phyloP scores from a whole-genome alignment of 495 filamentous ascomycete species.

The Peziza echinospora region DNA sequence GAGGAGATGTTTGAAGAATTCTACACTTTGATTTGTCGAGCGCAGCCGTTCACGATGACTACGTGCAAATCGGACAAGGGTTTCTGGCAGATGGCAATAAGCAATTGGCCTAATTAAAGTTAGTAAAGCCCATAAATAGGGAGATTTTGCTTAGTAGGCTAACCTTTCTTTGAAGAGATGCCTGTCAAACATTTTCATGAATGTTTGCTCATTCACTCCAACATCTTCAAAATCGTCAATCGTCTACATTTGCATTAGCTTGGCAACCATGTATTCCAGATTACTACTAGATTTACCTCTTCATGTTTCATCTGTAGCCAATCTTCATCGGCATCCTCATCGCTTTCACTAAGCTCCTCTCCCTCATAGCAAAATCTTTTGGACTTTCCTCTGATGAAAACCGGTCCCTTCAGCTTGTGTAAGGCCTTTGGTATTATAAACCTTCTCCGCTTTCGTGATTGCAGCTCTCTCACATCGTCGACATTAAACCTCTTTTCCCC shows the following conservation, averaged over 20 bases:
- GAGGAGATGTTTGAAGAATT: slow-evolving; percentile 18
- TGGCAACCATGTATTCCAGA: neutral
- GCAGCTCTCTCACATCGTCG: slow-evolving; percentile 8
- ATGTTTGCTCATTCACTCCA: slow-evolving; percentile 11
- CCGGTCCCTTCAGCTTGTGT: slow-evolving; percentile 8
- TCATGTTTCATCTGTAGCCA: slow-evolving; percentile 19
- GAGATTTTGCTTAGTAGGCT: neutral
- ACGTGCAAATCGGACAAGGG: slow-evolving; percentile 13
- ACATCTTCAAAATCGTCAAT: slow-evolving; percentile 19
- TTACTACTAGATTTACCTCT: slow-evolving; percentile 10
- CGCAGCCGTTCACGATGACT: slow-evolving; percentile 7
- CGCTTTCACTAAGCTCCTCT: slow-evolving; percentile 18
- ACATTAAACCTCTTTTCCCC: slow-evolving; percentile 10
- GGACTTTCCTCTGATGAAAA: slow-evolving; percentile 15
- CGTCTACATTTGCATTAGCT: slow-evolving; percentile 5
- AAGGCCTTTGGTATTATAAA: slow-evolving; percentile 10
- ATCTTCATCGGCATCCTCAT: slow-evolving; percentile 18
- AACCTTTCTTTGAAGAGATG: slow-evolving; percentile 19
- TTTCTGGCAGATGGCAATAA: slow-evolving; percentile 12
- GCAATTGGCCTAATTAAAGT: slow-evolving; percentile 9
- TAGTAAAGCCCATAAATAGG: neutral
- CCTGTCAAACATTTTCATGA: slow-evolving; percentile 19
- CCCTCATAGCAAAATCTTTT: slow-evolving; percentile 16
- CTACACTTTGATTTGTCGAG: slow-evolving; percentile 9
- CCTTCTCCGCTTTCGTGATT: slow-evolving; percentile 7